Evolutionary conservation across 2,329 filamentous ascomycete species (phyloP), one percentile per base, ranked within the genome.

Genomic region (Alternaria gansuensis): DNA sequence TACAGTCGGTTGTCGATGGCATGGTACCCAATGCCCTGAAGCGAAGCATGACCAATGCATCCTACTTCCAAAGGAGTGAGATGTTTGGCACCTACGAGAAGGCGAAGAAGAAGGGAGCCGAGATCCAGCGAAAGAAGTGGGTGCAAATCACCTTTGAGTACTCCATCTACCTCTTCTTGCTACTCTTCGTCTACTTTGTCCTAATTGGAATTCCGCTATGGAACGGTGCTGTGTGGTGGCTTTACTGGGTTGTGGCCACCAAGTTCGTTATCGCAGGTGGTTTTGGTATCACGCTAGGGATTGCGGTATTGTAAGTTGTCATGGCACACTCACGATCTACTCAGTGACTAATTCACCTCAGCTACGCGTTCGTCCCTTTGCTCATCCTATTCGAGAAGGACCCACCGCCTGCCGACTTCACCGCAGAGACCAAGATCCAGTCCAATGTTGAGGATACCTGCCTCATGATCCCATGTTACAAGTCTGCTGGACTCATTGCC

Each of bases 131-230:
- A 21, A 71, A 71, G 41, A 68, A 73, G 41, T 78, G 73, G 71
- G 73, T 73, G 23, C 77, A 78, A 53, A 11, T 75, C 2, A 51
- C 71, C 5, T 81, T 81, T 51, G 77, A 81, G 63, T 79, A 75
- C 49, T 59, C 68, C 31, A 63, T 79, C 28, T 82, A 81, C 51
- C 34, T 72, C 2, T 79, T 40, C 37, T 43, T 69, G 23, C 17
- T 78, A 3, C 69, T 68, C 11, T 78, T 82, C 54, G 68, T 81
- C 29, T 82, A 82, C 57, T 81, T 83, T 23, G 78, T 82, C n/a
- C 69, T 82, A 1, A 65, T 83, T 9, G 81, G 81, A 4, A 55
- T 78, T 52, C 81, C 81, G 1, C 57, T 83, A 2, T 83, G 81
- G 81, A 77, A 77, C 4, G 81, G 81, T 4, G 73, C 81, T 11